Base-by-base conservation (phyloP, 1,284 basidiomycete species). In the Sanghuangporus weigelae region DNA sequence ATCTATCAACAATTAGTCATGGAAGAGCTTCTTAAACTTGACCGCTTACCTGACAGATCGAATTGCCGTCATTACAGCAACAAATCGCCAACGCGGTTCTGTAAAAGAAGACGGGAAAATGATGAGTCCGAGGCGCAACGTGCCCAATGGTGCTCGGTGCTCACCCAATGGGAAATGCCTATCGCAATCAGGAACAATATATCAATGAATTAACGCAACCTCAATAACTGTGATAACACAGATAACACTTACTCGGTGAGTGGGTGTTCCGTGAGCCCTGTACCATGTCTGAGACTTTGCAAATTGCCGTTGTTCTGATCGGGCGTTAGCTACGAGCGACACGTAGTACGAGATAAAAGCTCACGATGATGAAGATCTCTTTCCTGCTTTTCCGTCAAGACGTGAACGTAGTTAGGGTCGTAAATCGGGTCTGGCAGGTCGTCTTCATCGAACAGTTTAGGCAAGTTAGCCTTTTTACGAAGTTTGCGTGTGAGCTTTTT, bases 261-360 rank as follows among this genome's bases (percentile, higher is more conserved):
- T 94, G 62, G 88, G 86, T 4, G 92, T 95, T 48, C 90, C 92
- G 73, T 95, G 92, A 7, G 92, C 86, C 48, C 90, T 80, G 74
- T 96, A 96, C 91, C 93, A 96, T 0, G 91, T 93, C 75, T 92
- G 85, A 51, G 82, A 83, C 64, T 84, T 77, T 69, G 83, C 81
- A 67, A 90, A 89, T 70, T 86, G 84, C 60, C 79, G 75, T 76
- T 89, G 88, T 67, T 88, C 88, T 90, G 63, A 38, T 57, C 36
- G 31, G 58, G 50, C 26, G 64, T 53, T 58, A 60, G 31, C 42
- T 19, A 51, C 16, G 26, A 31, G 3, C 2, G 19, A 4, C 51
- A 44, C 12, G 46, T 57, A 31, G 36, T 26, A 57, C 1, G 3
- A 40, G 7, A 38, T 16, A 60, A 12, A 12, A 51, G 76, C 85